These are phyloP conservation scores for Euryodendron excelsum DNA, from an alignment of 148 eudicot species.

Conservation along the genomic window DNA sequence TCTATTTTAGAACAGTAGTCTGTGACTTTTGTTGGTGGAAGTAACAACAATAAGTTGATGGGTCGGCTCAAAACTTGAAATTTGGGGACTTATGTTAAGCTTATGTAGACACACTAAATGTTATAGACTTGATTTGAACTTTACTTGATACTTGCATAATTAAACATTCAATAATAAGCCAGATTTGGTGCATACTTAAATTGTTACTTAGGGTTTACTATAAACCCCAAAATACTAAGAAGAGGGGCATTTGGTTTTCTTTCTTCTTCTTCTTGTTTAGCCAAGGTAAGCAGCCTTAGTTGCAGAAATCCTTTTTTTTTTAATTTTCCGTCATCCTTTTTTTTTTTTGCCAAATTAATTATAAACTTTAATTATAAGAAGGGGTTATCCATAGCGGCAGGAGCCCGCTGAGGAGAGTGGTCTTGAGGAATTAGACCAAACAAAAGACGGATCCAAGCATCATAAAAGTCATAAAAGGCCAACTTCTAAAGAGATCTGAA, in stretches of 20 bases:
- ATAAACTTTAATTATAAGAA: not conserved
- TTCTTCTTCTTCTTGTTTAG: not conserved
- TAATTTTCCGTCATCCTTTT: not conserved
- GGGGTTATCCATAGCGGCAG: too few species aligned
- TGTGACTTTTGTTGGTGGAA: not conserved
- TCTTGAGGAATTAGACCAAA: too few species aligned
- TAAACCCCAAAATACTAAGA: too few species aligned
- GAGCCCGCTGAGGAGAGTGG: too few species aligned
- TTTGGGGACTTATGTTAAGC: not conserved
- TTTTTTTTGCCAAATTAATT: not conserved
- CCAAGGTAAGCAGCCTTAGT: not conserved
- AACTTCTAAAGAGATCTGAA: not conserved
- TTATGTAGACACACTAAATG: not conserved
- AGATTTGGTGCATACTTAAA: too few species aligned
- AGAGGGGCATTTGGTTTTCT: not conserved
- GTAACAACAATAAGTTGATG: not conserved
- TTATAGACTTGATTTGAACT: not conserved
- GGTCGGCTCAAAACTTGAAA: not conserved
- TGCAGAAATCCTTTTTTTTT: not conserved
- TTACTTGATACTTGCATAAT: too few species aligned
- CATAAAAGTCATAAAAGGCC: not conserved
- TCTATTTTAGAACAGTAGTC: not conserved
- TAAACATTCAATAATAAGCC: too few species aligned
- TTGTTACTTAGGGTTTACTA: too few species aligned
- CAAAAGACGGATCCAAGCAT: not conserved